Base-by-base conservation (phyloP, 2,329 filamentous ascomycete genomes). In the Aspergillus sp. region DNA sequence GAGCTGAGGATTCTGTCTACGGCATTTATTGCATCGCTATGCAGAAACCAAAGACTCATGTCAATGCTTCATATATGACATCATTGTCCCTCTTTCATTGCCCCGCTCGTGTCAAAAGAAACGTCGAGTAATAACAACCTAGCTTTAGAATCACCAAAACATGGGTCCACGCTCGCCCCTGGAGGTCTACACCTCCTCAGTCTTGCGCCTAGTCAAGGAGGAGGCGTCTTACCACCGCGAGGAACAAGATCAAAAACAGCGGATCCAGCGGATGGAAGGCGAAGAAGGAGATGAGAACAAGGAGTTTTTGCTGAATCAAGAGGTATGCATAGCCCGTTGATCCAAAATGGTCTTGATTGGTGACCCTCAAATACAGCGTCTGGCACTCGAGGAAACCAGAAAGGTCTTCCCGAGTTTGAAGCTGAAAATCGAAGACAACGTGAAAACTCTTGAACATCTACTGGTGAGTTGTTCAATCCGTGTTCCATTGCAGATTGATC, bases 171-270 rank as follows among this genome's bases (percentile, higher is more conserved):
- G 55, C 81, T 96, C 64, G 69, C 81, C 58, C 89, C 95, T 67
- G 82, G 88, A 48, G 88, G 93, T 96, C 62, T 83, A 86, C 36
- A 93, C 88, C 26, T 81, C 84, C 49, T 82, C 88, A 13, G 81
- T 97, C 54, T 76, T 79, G 57, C 88, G 93, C 46, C 80, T 97
- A 38, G 81, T 95, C 53, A 96, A 95, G 69, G 93, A 98, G 68
- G 88, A 96, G 67, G 75, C 79, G 33, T 91, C 85, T 58, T 97
- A 98, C 72, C 86, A 90, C 74, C 86, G 86, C 62, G 93, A 98
- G 67, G 78, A 90, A 13, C 73, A 78, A 51, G 75, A 84, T 52
- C 90, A 97, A 64, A 77, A 87, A 56, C 77, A 78, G 48, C 81
- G 86, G 44, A 78, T 94, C 51, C 71, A 78, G 64, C 81, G 82